Conservation (phyloP, 306 rosid species). For the Arachis hypogaea region DNA sequence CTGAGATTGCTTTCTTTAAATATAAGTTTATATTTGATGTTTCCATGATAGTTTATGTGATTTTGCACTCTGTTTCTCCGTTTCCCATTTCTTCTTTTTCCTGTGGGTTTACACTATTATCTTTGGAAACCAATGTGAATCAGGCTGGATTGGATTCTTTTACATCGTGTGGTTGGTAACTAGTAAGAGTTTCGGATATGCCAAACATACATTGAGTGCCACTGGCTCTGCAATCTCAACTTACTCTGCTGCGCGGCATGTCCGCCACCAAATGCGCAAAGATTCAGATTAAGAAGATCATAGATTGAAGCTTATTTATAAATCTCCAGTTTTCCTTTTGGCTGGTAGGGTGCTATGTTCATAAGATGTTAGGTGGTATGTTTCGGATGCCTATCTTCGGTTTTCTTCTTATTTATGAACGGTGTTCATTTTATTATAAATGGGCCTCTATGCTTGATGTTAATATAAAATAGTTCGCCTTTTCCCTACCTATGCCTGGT, state of each 20-base stretch:
- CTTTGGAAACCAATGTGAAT: conserved; percentile 43
- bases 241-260: conserved; percentile 58
- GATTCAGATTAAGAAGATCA: conserved; percentile 39
- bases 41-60: conserved; percentile 28
- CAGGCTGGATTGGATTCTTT: conserved; percentile 94
- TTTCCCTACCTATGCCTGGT: conserved; percentile 8
- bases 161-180: conserved; percentile 66
- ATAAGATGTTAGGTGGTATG: conserved; percentile 34
- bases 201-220: conserved; percentile 57
- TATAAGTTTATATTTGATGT: neutral
- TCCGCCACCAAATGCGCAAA: conserved; percentile 33
- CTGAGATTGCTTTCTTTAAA: conserved; percentile 16
- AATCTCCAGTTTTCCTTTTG: conserved; percentile 36
- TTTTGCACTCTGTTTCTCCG: neutral
- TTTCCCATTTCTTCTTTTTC: neutral
- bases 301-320: conserved; percentile 36
- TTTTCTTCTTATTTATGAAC: conserved; percentile 25
- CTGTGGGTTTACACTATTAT: conserved; percentile 31
- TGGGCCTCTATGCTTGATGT: conserved; percentile 32
- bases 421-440: conserved; percentile 30
- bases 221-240: conserved; percentile 74
- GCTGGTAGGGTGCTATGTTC: conserved; percentile 32
- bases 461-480: conserved; percentile 21
- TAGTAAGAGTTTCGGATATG: conserved; percentile 66
- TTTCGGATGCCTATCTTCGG: conserved; percentile 24